A percentile compares a stretch with the other conserved stretches of the same genome.
These are phyloP conservation scores for Colletotrichum spinosum DNA, from an alignment of 2,329 filamentous ascomycete species.

Conservation along the genomic window DNA sequence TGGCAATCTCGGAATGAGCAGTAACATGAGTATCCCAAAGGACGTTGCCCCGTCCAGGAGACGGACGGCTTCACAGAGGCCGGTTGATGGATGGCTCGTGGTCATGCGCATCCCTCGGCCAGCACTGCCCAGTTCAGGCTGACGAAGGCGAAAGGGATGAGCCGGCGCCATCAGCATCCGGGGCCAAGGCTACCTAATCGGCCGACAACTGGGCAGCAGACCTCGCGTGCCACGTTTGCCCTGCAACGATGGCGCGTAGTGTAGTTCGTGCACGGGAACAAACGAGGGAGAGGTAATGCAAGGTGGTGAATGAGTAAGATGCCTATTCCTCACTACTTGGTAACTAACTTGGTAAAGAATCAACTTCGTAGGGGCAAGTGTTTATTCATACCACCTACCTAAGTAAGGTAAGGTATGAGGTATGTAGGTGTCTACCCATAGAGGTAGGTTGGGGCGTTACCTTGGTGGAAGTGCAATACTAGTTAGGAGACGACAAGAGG, in stretches of 20 bases:
- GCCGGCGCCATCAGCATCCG: background rate
- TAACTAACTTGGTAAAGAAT: too few species aligned
- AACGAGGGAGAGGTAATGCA: background rate
- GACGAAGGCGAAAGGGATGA: background rate
- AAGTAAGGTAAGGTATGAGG: too few species aligned
- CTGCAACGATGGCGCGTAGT: background rate
- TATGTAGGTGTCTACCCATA: background rate
- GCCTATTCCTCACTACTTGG: too few species aligned
- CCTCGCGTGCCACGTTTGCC: slow-evolving; percentile 3
- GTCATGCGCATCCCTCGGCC: slow-evolving; percentile 14
- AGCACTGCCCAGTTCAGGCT: slow-evolving; percentile 13
- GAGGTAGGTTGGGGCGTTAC: background rate
- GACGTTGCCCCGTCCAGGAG: too few species aligned
- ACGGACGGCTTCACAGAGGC: background rate
- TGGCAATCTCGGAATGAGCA: too few species aligned
- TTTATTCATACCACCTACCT: too few species aligned
- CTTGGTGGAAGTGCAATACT: background rate
- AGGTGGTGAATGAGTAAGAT: background rate
- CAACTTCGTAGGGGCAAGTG: too few species aligned
- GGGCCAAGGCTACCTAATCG: background rate
- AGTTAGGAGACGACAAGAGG: too few species aligned
- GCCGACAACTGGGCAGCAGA: background rate
- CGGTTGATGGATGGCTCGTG: background rate
- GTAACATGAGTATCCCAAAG: too few species aligned
- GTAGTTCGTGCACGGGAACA: slow-evolving; percentile 4